Base-by-base conservation (phyloP, 2,329 filamentous ascomycete species). In the Fusarium brevicatenulatum region DNA sequence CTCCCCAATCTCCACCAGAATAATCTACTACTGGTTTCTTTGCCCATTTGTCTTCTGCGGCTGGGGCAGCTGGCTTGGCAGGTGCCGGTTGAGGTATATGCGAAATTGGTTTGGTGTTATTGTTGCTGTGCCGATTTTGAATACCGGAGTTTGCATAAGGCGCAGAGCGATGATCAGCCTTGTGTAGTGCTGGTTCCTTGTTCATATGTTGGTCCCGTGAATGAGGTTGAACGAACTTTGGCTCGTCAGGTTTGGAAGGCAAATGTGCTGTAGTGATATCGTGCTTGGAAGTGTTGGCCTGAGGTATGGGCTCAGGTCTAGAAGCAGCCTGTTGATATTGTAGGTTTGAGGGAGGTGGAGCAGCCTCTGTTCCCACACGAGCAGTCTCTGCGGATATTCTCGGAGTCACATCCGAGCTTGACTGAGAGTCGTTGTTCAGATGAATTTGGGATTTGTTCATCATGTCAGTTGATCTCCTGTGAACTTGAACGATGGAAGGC, bases 1-100 rank as follows among this genome's bases (percentile, higher is more conserved):
- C 75, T 43, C 75, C 75, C 75, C 75, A 77, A 32, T 75, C 75
- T 37, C 75, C 75, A 15, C 75, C 75, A 53, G 75, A 77, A 55
- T 77, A 77, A 42, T 77, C 75, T 30, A 68, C 69, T 23, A 64
- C 63, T 16, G 71, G 67, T 30, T 77, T 77, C 60, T 77, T 76
- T 52, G 75, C 70, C 75, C 75, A 77, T 36, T 77, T 77, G 8
- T 77, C 73, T 28, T 76, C 63, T 9, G 44, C 55, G 16, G 49
- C 36, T 9, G 62, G 53, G 12, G 58, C 44, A 25, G 50, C 30
- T 40, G 71, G 30, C 12, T 50, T 50, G 15, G 49, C 23, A 36
- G 56, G 13, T 11, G 49, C 37, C 2, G 37, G 30, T 15, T 68
- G 56, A 10, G 46, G 25, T 30, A n/a, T 25, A 21, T 36, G 25